Evolutionary conservation across 768 basidiomycete genomes (phyloP).

Genomic region (Gyrodon lividus): DNA sequence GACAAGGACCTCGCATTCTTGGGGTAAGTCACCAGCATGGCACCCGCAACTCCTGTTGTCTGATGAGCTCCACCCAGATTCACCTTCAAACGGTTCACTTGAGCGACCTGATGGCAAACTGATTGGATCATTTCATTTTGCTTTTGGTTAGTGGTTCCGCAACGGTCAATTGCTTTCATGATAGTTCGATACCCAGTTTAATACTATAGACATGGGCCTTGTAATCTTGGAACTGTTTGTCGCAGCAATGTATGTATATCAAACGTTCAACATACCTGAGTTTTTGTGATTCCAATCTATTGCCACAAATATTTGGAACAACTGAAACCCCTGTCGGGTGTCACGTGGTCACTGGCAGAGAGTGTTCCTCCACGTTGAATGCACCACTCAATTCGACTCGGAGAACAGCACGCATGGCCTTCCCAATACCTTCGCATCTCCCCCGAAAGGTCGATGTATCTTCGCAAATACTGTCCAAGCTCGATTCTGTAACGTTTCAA

Average conservation of each 20-base stretch:
- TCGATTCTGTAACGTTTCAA: conserved; percentile 60
- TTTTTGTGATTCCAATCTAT: neutral
- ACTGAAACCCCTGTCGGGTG: neutral
- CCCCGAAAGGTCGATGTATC: conserved; percentile 73
- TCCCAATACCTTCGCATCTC: conserved; percentile 68
- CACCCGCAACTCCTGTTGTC: neutral
- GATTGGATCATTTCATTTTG: neutral
- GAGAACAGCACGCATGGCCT: conserved; percentile 53
- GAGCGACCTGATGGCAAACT: conserved; percentile 4
- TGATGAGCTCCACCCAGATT: conserved; percentile 47
- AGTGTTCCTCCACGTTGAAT: neutral
- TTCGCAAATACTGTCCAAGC: conserved; percentile 65
- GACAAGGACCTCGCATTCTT: conserved; percentile 71
- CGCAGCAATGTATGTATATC: conserved; percentile 16
- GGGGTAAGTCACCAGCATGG: conserved; percentile 41
- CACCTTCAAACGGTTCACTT: conserved; percentile 77
- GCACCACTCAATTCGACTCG: conserved; percentile 1
- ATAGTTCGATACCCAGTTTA: conserved; percentile 24
- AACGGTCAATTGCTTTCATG: neutral
- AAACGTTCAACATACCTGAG: neutral
- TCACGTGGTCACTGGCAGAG: conserved; percentile 25
- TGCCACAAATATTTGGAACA: no score
- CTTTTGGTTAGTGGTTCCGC: neutral
- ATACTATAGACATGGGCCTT: conserved; percentile 28
- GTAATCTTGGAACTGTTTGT: conserved; percentile 26